Base-by-base conservation (phyloP, 352 stramenopile species). In the Globisporangium megalacanthum region DNA sequence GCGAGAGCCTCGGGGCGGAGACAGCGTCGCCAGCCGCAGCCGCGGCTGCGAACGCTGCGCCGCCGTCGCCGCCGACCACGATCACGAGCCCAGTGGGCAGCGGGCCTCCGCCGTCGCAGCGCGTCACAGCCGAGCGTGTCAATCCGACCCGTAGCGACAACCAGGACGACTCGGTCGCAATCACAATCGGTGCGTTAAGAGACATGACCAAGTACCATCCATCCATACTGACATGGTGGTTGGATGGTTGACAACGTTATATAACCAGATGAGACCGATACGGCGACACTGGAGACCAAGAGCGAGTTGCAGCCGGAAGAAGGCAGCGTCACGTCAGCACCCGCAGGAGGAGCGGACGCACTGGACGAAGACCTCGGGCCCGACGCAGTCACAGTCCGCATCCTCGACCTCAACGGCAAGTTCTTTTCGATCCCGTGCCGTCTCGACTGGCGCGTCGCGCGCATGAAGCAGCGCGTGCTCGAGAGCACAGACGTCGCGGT, bases 381-480 rank as follows among this genome's bases (percentile, higher is more conserved):
- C 0, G 80, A 76, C 19, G 69, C 63, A 19, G 73, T 94, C 49
- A 65, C 77, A 45, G 70, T 94, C 36, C 79, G 83, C 35, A 92
- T 94, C 44, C 58, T 94, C 47, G 83, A 94, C 63, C 60, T 94
- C 11, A 92, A 93, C 54, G 85, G 85, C 54, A 94, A 92, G 56
- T 90, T 89, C 61, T 94, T 92, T 60, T 78, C 72, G 39, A 84
- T 95, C 56, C 36, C 71, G 29, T 89, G 82, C 47, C 58, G 62
- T 13, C 60, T 88, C 39, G 79, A 91, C 49, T 92, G 77, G 82
- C 77, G 45, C 10, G 79, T 95, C 22, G 47, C 64, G 22, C 60
- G 63, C 20, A 69, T 94, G 54, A 92, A 94, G 64, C 60, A 71
- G 46, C 85, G 89, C 51, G 78, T 95, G 49, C 55, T 82, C 39